A percentile compares a stretch with the other conserved stretches of the same genome.
Conservation (phyloP, 768 basidiomycete genomes). For the Leccinum boreale region DNA sequence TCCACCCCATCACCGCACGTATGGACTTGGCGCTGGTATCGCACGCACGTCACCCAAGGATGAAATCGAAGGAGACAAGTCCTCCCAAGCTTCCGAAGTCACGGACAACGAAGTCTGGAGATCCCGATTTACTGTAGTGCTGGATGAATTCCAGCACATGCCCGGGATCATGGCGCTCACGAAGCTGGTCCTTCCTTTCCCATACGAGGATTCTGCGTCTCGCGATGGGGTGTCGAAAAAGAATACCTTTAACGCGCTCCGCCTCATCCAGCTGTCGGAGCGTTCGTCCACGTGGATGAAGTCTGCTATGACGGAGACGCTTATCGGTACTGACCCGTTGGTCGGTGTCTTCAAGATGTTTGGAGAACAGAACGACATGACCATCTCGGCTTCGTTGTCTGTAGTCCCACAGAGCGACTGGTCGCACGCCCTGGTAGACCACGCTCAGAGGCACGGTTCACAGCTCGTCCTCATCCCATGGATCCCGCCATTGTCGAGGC, state of each 20-base stretch:
- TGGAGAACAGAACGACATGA: constrained; percentile 62
- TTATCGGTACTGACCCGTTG: constrained; percentile 70
- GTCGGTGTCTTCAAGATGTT: constrained; percentile 76
- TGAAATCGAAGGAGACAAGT: not conserved
- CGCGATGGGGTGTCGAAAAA: not conserved
- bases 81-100: not conserved
- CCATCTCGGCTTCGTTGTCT: constrained; percentile 65
- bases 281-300: constrained; percentile 86
- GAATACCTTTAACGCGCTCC: constrained; percentile 63
- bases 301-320: constrained; percentile 68
- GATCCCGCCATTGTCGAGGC: constrained; percentile 46
- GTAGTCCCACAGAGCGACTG: constrained; percentile 79
- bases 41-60: not conserved
- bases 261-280: constrained; percentile 85
- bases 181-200: constrained; percentile 62
- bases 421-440: constrained; percentile 58
- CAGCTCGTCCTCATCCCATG: constrained; percentile 87
- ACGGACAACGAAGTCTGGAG: constrained; percentile 17
- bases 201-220: constrained; percentile 7
- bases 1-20: constrained; percentile 57
- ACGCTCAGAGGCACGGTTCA: constrained; percentile 52
- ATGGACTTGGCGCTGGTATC: constrained; percentile 29
- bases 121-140: constrained; percentile 72
- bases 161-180: constrained; percentile 88
- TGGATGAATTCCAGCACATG: constrained; percentile 87